Conservation (phyloP, 2,329 filamentous ascomycete genomes). For the Leptodontidium sp. region DNA sequence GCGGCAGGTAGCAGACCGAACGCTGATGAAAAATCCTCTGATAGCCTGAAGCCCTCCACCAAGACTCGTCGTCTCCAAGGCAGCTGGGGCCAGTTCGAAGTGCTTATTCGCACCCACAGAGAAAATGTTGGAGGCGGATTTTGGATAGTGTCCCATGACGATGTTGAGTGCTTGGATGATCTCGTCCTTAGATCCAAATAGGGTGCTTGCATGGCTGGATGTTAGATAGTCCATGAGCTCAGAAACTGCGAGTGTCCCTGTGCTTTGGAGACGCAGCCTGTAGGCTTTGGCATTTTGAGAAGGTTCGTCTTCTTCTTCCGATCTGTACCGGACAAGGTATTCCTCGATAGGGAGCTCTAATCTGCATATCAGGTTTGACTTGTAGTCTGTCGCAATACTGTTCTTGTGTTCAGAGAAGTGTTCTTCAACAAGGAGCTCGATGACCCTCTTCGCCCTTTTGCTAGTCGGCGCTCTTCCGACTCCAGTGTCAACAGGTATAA, state of each 20-base stretch:
- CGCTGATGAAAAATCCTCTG: constrained; percentile 23
- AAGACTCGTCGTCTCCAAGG: constrained; percentile 23
- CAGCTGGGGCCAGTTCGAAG: constrained; percentile 2
- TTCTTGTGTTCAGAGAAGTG: constrained; percentile 22
- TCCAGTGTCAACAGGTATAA: constrained; percentile 30
- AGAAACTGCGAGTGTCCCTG: constrained; percentile 13
- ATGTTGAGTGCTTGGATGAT: constrained; percentile 22
- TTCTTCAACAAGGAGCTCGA: constrained; percentile 32
- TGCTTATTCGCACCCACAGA: constrained; percentile 17
- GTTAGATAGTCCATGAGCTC: constrained; percentile 15
- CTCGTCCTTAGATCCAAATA: constrained; percentile 5
- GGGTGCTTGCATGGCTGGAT: not conserved
- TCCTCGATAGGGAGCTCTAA: not conserved
- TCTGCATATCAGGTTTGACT: constrained; percentile 17
- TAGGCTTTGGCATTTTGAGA: constrained; percentile 9
- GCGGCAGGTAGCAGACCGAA: constrained; percentile 14
- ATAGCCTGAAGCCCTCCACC: constrained; percentile 20
- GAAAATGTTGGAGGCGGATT: constrained; percentile 8
- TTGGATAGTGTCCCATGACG: constrained; percentile 22
- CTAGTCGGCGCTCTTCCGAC: too few relatives aligned
- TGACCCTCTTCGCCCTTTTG: constrained; percentile 30
- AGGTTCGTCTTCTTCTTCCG: constrained; percentile 22
- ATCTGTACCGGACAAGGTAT: constrained; percentile 12
- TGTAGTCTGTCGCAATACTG: constrained; percentile 21
- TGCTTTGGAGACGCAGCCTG: constrained; percentile 5